phyloP scores from a whole-genome alignment of 2,329 filamentous ascomycete species.

The Bisporella sp. region DNA sequence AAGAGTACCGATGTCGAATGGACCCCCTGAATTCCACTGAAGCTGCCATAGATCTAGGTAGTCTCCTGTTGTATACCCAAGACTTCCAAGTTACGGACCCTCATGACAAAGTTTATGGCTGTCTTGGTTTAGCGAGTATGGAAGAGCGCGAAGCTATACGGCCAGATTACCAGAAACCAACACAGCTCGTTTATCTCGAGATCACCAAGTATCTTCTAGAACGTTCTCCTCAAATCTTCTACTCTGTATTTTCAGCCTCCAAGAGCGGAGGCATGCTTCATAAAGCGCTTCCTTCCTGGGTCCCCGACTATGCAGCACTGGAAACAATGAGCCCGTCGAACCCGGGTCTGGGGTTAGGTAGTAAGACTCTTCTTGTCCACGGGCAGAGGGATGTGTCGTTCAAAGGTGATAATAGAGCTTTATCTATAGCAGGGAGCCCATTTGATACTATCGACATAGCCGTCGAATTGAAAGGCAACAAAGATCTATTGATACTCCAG shows the following conservation, averaged over 20 bases:
- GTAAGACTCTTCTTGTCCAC: not conserved
- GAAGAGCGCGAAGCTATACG: not conserved
- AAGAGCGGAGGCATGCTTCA: not conserved
- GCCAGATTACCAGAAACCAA: conserved; percentile 1
- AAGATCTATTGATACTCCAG: not conserved
- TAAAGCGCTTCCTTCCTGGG: not conserved
- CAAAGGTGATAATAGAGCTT: not conserved
- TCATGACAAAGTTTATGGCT: conserved; percentile 2
- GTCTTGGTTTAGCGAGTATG: not conserved
- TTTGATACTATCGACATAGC: not conserved
- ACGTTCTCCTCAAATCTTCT: not conserved
- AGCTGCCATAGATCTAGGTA: not conserved
- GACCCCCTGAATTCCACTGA: too few relatives aligned
- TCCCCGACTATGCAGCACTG: not conserved
- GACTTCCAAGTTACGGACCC: not conserved
- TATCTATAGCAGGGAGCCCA: not conserved
- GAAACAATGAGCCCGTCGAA: not conserved
- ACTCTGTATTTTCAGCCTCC: not conserved
- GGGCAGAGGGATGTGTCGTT: not conserved
- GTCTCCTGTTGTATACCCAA: not conserved
- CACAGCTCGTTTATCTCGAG: not conserved
- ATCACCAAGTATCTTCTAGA: not conserved
- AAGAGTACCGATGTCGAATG: too few relatives aligned
- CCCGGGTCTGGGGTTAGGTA: not conserved
- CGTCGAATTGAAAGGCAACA: not conserved